Base-by-base conservation (phyloP, 176 grass and related monocot species). In the Miscanthus lutarioriparius region DNA sequence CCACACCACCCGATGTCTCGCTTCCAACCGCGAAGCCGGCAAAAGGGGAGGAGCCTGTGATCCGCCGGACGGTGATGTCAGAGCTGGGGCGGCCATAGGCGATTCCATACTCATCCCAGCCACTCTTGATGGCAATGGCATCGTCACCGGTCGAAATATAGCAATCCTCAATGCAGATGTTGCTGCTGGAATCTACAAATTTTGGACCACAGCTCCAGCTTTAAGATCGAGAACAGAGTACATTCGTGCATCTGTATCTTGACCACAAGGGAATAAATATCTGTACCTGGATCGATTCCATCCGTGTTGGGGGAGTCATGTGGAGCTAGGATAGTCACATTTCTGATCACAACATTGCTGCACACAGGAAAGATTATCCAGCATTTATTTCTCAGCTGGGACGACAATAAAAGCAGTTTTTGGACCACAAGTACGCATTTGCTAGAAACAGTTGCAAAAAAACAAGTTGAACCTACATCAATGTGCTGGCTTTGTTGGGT, bases 101-200 rank as follows among this genome's bases (percentile, higher is more conserved):
- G 19, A 98, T 89, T 19, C 93, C 96, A 40, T 98, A 98, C 75
- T 98, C 93, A 39, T 98, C 96, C 96, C 96, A 98, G 40, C 96
- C 96, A 45, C 92, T 95, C 87, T 98, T 98, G 67, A 98, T 84
- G 45, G 91, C 83, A 6, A 98, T 61, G 70, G 91, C 67, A 77
- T 98, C 96, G 39, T 98, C 96, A n/a, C 93, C 96, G 1, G 93
- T 95, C 3, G 93, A 92, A 47, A 98, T 98, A 78, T 88, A 94
- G 80, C 87, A 95, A 83, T 95, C 96, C 93, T 95, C 93, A 11
- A 95, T 94, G 75, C 96, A 95, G 48, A 95, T 75, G 22, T 95
- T 91, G 75, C 80, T 95, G 91, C 93, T 98, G 1, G 93, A 98
- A 89, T 95, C 96, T 98, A 74, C 83, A 76, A 44, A 49, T n/a